A percentile compares a stretch with the other conserved stretches of the same genome.
Evolutionary conservation across 2,329 filamentous ascomycete species (phyloP).

Genomic region (Colletotrichum cereale): DNA sequence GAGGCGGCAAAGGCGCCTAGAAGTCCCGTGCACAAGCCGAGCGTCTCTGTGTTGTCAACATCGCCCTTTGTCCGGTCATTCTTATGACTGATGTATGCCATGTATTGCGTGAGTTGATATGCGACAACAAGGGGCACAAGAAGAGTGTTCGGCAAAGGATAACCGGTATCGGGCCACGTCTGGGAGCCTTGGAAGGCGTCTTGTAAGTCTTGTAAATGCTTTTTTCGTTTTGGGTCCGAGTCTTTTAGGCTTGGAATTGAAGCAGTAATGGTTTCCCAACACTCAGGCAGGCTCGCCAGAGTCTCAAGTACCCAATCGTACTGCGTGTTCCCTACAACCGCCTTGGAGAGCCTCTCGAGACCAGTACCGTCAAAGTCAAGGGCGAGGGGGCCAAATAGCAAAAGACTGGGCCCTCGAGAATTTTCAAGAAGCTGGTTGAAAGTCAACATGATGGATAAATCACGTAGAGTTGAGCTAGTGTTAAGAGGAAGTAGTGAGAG

Average conservation of each 20-base stretch:
- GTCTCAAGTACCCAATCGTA: background rate
- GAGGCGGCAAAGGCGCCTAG: slow-evolving; percentile 53
- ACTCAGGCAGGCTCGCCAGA: background rate
- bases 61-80: background rate
- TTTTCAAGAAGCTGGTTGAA: slow-evolving; percentile 3
- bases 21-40: slow-evolving; percentile 56
- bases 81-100: background rate
- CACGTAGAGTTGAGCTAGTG: background rate
- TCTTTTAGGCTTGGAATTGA: background rate
- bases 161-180: background rate
- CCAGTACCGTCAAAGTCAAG: background rate
- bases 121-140: background rate
- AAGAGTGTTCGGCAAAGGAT: background rate
- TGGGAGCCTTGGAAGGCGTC: background rate
- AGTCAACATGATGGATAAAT: background rate
- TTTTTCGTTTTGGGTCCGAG: background rate
- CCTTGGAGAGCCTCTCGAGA: background rate
- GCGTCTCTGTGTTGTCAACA: slow-evolving; percentile 19
- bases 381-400: background rate
- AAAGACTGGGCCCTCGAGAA: background rate
- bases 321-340: background rate
- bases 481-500: background rate
- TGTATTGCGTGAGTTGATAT: background rate
- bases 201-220: background rate
- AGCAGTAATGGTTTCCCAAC: background rate